phyloP scores from a whole-genome alignment of 441 rosid species.

The Adansonia rubrostipa region DNA sequence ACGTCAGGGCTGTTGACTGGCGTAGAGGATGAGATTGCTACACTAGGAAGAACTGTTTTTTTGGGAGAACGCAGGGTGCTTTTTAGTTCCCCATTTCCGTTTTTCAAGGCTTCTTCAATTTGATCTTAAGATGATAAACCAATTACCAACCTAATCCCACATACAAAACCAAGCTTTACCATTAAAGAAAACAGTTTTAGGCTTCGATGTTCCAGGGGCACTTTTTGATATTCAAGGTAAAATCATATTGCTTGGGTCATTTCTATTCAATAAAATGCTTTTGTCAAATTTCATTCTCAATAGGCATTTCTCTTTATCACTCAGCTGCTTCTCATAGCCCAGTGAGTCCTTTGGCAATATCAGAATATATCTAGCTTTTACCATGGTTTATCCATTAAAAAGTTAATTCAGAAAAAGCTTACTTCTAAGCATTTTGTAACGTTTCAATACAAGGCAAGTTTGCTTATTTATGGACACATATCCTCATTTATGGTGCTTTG shows the following conservation, averaged over 20 bases:
- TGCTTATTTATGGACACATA: not conserved
- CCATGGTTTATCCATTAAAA: not conserved
- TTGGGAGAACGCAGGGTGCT: not conserved
- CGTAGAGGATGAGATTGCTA: too few relatives aligned
- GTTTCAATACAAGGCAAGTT: not conserved
- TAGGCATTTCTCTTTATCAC: not conserved
- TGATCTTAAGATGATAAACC: constrained; percentile 22
- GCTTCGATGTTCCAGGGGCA: constrained; percentile 22
- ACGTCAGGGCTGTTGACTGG: too few relatives aligned
- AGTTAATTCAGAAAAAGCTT: constrained; percentile 2
- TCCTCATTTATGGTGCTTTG: constrained; percentile 23
- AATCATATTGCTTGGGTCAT: not conserved
- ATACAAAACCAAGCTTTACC: constrained; percentile 32
- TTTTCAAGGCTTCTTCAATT: not conserved
- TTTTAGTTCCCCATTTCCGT: constrained; percentile 7
- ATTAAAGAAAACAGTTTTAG: constrained; percentile 34
- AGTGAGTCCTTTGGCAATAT: not conserved
- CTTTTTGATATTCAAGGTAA: not conserved
- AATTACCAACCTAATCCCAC: constrained; percentile 33
- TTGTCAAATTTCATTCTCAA: not conserved
- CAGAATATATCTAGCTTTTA: constrained; percentile 11
- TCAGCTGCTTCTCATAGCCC: not conserved
- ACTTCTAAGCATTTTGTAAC: constrained; percentile 30
- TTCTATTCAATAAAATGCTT: too few relatives aligned
- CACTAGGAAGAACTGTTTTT: not conserved